Percentiles rank a stretch among this genome's conserved stretches.
phyloP scores from a whole-genome alignment of 176 grass and related monocot species.

The Carex scoparia region DNA sequence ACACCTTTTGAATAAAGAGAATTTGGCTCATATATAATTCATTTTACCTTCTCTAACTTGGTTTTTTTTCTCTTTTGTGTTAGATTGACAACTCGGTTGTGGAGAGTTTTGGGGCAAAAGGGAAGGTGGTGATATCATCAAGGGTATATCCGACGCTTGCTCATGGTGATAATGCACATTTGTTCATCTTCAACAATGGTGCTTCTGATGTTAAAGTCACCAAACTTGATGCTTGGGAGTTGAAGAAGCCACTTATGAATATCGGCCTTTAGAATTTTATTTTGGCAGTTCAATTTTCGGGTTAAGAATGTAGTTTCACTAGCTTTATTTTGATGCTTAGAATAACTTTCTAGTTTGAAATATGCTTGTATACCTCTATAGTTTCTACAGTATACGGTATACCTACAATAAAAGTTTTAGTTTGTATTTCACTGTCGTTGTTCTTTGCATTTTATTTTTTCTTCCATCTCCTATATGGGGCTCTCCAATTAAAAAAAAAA shows the following conservation, averaged over 20 bases:
- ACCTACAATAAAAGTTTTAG: slow-evolving; percentile 1
- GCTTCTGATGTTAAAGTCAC: slow-evolving; percentile 44
- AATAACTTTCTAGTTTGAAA: neutral
- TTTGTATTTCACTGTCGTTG: neutral
- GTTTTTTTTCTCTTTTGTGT: too few relatives aligned
- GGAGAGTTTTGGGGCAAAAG: slow-evolving; percentile 70
- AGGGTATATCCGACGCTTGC: slow-evolving; percentile 65
- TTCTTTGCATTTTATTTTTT: neutral
- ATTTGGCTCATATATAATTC: too few relatives aligned
- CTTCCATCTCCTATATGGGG: neutral
- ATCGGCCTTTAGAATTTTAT: slow-evolving; percentile 22
- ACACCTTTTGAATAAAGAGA: neutral
- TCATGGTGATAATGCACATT: slow-evolving; percentile 39
- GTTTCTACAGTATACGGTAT: neutral
- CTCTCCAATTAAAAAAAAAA: neutral
- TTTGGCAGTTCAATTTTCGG: neutral
- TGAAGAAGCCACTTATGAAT: slow-evolving; percentile 77
- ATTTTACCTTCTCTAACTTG: neutral
- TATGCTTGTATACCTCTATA: neutral
- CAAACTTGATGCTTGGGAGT: slow-evolving; percentile 56
- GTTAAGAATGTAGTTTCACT: neutral
- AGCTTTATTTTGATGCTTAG: neutral
- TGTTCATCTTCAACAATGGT: slow-evolving; percentile 75
- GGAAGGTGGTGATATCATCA: slow-evolving; percentile 61
- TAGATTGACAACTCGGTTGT: slow-evolving; percentile 77